Base-by-base conservation (phyloP, 139 green algal genomes). In the Edaphochlamys debaryana region DNA sequence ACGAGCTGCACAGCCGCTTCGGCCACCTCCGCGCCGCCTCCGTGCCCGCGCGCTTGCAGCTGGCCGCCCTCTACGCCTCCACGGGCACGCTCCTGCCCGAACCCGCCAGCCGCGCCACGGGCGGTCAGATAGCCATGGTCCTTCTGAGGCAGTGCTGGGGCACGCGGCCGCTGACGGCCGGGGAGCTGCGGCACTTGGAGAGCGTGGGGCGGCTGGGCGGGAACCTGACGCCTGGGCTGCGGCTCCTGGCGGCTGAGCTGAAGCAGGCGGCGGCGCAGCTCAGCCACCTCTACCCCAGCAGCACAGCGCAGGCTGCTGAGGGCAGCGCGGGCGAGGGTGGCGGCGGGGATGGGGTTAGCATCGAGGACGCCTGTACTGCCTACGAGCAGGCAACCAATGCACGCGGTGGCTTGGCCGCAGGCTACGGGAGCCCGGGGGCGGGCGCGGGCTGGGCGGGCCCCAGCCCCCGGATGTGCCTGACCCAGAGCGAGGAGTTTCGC, bases 41-140 rank as follows among this genome's bases (percentile, higher is more conserved):
- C 40, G 42, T 85, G 4, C 45, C 67, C 4, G 67, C 83, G 0
- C 85, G 91, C 17, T 87, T 94, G 78, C 89, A 93, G 81, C 87
- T 94, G n/a, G 91, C 91, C 13, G 87, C 87, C 4, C 87, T 94
- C 45, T 90, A 92, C 48, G 89, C 91, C 27, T 89, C 89, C 67
- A 90, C 84, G 22, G 63, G 72, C 84, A 86, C 67, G 15, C 87
- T 89, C 40, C 77, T 93, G 50, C 89, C 91, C 1, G 89, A 93
- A 79, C 86, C 86, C 0, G 20, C 0, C 69, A 88, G 68, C 63
- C 23, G 58, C 4, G 36, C 71, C 73, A 92, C 89, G 1, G 91
- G 91, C 3, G 89, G 70, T 6, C 80, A 92, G 81, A 63, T 40
- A 8, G 89, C 86, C 3, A 69, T 90, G 87, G 72, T 79, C 54